Evolutionary conservation across 2,329 filamentous ascomycete species (phyloP).

Genomic region (Fusarium sp.): DNA sequence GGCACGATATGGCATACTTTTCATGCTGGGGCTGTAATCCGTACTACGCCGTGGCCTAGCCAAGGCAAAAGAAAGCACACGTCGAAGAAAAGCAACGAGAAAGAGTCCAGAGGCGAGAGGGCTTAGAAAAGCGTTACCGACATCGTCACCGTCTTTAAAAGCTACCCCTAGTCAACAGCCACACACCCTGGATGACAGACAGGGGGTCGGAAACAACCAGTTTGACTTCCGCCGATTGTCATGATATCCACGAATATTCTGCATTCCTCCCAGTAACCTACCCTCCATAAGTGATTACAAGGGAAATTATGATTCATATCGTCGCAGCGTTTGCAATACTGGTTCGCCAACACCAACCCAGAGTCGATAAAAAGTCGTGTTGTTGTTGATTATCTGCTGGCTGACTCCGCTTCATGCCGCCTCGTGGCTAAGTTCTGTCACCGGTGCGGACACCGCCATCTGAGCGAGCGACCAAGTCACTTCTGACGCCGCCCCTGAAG

Average conservation of each 20-base stretch:
- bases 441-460: constrained; percentile 41
- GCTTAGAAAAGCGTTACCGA: constrained; percentile 23
- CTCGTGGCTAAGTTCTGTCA: constrained; percentile 42
- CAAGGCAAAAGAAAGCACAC: constrained; percentile 23
- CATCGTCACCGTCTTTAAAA: constrained; percentile 28
- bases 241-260: constrained; percentile 36
- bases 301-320: constrained; percentile 20
- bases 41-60: constrained; percentile 30
- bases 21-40: constrained; percentile 28
- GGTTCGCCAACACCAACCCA: constrained; percentile 26
- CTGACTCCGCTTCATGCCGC: constrained; percentile 40
- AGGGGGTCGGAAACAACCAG: constrained; percentile 38
- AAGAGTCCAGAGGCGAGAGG: constrained; percentile 6
- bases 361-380: constrained; percentile 14
- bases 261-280: constrained; percentile 26
- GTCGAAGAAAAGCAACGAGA: constrained; percentile 34
- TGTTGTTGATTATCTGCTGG: constrained; percentile 37
- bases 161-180: constrained; percentile 26
- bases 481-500: constrained; percentile 34
- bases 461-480: constrained; percentile 30
- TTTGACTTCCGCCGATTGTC: constrained; percentile 36
- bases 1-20: constrained; percentile 11
- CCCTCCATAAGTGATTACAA: constrained; percentile 25
- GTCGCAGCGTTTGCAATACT: constrained; percentile 19
- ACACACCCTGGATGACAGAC: constrained; percentile 39